These are phyloP conservation scores for Syncephalastrum contaminatum DNA, from an alignment of 371 early-diverging fungal species.

Conservation along the genomic window DNA sequence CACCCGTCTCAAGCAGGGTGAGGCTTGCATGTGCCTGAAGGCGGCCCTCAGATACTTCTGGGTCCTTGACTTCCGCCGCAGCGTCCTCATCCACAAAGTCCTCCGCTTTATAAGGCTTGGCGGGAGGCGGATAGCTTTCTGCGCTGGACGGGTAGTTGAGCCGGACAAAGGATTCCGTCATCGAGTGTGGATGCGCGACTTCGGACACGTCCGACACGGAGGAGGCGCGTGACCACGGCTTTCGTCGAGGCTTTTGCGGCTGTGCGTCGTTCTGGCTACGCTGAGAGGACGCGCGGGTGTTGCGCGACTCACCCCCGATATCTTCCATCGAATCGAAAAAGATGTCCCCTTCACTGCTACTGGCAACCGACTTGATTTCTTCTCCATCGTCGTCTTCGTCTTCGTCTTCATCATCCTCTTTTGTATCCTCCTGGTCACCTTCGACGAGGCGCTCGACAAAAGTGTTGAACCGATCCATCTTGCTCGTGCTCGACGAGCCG, in stretches of 20 bases:
- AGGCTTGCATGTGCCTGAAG: slow-evolving; percentile 25
- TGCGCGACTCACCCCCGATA: slow-evolving; percentile 8
- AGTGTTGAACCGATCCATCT: slow-evolving; percentile 15
- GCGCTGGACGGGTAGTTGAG: slow-evolving; percentile 42
- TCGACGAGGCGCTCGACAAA: slow-evolving; percentile 25
- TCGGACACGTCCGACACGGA: slow-evolving; percentile 29
- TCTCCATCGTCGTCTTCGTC: slow-evolving; percentile 10
- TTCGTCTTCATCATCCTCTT: slow-evolving; percentile 10
- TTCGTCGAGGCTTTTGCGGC: slow-evolving; percentile 5
- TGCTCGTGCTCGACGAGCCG: not conserved
- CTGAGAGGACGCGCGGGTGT: too few relatives aligned
- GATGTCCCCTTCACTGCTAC: slow-evolving; percentile 21
- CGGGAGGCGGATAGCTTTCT: slow-evolving; percentile 16
- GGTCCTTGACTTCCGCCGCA: slow-evolving; percentile 24
- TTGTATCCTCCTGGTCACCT: slow-evolving; percentile 13
- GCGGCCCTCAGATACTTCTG: slow-evolving; percentile 31
- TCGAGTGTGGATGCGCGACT: slow-evolving; percentile 22
- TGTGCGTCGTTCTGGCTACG: not conserved
- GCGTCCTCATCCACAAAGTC: slow-evolving; percentile 6
- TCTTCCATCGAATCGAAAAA: slow-evolving; percentile 40
- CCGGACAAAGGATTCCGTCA: slow-evolving; percentile 50
- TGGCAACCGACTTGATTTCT: slow-evolving; percentile 5
- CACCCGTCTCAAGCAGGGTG: slow-evolving; percentile 48
- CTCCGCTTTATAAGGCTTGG: not conserved
- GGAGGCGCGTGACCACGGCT: slow-evolving; percentile 16